Evolutionary conservation across 768 basidiomycete species (phyloP).

Genomic region (Russula virescens): DNA sequence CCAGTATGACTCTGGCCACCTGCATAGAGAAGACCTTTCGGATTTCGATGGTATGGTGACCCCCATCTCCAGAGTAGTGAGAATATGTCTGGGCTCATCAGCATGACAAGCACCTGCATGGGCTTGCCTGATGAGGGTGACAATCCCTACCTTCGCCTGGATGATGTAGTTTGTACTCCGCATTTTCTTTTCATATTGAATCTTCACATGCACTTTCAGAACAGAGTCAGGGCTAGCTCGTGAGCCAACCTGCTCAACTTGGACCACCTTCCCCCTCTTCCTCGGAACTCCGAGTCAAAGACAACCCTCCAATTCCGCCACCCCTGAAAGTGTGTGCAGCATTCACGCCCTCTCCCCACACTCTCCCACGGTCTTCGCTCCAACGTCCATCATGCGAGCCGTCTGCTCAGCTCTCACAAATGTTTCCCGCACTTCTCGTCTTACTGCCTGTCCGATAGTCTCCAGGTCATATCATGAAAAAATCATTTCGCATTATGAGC

Average conservation of each 20-base stretch:
- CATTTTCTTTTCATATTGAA: constrained; percentile 35
- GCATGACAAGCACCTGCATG: constrained; percentile 26
- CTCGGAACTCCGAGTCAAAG: constrained; percentile 41
- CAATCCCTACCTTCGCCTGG: constrained; percentile 73
- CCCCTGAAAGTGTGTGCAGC: constrained; percentile 37
- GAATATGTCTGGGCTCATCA: constrained; percentile 29
- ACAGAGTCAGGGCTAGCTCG: constrained; percentile 55
- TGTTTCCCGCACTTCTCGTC: constrained; percentile 40
- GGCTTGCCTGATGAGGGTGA: constrained; percentile 47
- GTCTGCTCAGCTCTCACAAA: constrained; percentile 43
- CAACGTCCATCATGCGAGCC: constrained; percentile 61
- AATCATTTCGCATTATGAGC: constrained; percentile 96
- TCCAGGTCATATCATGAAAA: constrained; percentile 88
- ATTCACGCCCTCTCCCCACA: constrained; percentile 27
- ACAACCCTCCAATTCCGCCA: constrained; percentile 39
- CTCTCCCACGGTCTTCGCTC: constrained; percentile 15
- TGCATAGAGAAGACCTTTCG: too few species aligned
- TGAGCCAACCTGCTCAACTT: constrained; percentile 66
- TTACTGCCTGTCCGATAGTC: constrained; percentile 44
- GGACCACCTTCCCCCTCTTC: constrained; percentile 41
- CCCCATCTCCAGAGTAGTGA: constrained; percentile 45
- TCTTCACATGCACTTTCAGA: constrained; percentile 31
- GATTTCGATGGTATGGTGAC: too few species aligned
- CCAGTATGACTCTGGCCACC: too few species aligned
- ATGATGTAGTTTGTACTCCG: constrained; percentile 52